Evolutionary conservation across 495 filamentous ascomycete species (phyloP).

Genomic region (Rusavskia elegans): DNA sequence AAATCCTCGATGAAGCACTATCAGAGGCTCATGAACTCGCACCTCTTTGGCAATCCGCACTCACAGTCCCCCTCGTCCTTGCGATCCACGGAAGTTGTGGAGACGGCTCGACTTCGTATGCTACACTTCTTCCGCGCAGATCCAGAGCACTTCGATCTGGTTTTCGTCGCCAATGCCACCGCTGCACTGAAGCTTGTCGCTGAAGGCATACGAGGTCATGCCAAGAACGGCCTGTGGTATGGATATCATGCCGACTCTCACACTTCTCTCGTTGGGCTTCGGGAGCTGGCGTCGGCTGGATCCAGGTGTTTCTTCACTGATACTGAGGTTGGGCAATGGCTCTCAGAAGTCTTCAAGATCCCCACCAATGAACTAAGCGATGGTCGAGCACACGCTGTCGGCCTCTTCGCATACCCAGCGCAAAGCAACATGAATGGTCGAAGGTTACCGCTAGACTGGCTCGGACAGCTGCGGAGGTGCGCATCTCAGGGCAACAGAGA

Average conservation of each 20-base stretch:
- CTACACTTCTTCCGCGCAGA: slow-evolving; percentile 47
- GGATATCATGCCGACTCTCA: slow-evolving; percentile 62
- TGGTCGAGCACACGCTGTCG: slow-evolving; percentile 18
- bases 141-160: slow-evolving; percentile 47
- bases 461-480: slow-evolving; percentile 30
- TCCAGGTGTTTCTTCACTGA: slow-evolving; percentile 49
- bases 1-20: slow-evolving; percentile 44
- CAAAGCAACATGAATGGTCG: slow-evolving; percentile 70
- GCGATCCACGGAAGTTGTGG: slow-evolving; percentile 42
- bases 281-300: slow-evolving; percentile 39
- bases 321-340: slow-evolving; percentile 50
- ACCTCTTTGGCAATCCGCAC: slow-evolving; percentile 63
- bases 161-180: slow-evolving; percentile 56
- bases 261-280: slow-evolving; percentile 55
- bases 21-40: slow-evolving; percentile 35
- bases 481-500: slow-evolving; percentile 22
- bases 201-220: slow-evolving; percentile 44
- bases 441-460: slow-evolving; percentile 48
- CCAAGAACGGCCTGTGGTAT: slow-evolving; percentile 42
- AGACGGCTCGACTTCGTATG: slow-evolving; percentile 38
- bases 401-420: slow-evolving; percentile 60
- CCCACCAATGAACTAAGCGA: slow-evolving; percentile 5
- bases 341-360: slow-evolving; percentile 16
- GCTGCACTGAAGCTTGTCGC: slow-evolving; percentile 55
- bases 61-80: slow-evolving; percentile 50